phyloP scores from a whole-genome alignment of 1,284 basidiomycete species.

The Ustilago vetiveriae region DNA sequence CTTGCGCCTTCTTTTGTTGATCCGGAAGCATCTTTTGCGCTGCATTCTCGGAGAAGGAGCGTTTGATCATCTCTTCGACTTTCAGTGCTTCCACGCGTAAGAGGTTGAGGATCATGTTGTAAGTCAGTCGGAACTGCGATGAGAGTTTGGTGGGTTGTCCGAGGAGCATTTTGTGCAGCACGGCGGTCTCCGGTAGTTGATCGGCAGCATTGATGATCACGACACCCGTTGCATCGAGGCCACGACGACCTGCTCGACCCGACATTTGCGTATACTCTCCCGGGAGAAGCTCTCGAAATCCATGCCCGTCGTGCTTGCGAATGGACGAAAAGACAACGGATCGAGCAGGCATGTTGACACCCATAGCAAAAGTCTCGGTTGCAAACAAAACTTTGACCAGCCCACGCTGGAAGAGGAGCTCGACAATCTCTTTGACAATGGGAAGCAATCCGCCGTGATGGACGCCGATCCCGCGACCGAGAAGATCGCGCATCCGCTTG shows the following conservation, averaged over 20 bases:
- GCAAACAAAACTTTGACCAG: conserved; percentile 97
- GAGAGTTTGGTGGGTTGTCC: conserved; percentile 90
- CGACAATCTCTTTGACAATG: conserved; percentile 92
- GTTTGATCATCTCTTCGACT: conserved; percentile 99
- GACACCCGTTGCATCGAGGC: conserved; percentile 92
- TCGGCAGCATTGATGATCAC: conserved; percentile 85
- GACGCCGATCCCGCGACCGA: conserved; percentile 92
- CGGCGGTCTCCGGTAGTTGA: conserved; percentile 77
- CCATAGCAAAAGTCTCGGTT: conserved; percentile 99
- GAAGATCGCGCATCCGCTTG: conserved; percentile 85
- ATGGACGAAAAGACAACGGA: conserved; percentile 95
- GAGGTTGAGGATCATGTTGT: conserved; percentile 99
- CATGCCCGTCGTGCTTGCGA: conserved; percentile 93
- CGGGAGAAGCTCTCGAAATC: conserved; percentile 78
- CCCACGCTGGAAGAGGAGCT: conserved; percentile 93
- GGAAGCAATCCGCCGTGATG: conserved; percentile 97
- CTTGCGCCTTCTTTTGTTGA: conserved; percentile 83
- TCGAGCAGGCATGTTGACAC: conserved; percentile 97
- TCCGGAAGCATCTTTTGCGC: conserved; percentile 91
- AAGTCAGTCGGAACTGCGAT: conserved; percentile 96
- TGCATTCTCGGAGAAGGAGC: conserved; percentile 97
- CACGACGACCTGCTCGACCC: conserved; percentile 93
- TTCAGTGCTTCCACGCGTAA: conserved; percentile 93
- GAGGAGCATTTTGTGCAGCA: conserved; percentile 83
- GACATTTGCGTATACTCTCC: conserved; percentile 95